Percentiles rank a stretch among this genome's conserved stretches.
These are phyloP conservation scores for Aspergillus fischeri DNA, from an alignment of 2,329 filamentous ascomycete genomes.

Conservation along the genomic window DNA sequence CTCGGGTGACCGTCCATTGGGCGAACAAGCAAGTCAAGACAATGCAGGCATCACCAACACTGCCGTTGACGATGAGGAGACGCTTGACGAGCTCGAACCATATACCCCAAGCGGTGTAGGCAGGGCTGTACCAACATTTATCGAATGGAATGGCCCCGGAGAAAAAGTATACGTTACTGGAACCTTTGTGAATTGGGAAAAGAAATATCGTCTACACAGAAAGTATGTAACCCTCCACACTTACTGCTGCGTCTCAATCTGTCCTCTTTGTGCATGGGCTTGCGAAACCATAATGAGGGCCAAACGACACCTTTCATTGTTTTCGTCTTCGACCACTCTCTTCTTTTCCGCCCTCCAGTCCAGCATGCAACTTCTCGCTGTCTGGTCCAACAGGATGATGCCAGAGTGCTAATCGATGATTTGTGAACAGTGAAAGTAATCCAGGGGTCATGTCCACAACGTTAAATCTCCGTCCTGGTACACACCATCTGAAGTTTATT, in stretches of 20 bases:
- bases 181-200: constrained; percentile 96
- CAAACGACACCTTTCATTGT: not conserved
- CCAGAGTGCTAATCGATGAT: constrained; percentile 7
- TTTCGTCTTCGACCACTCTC: not conserved
- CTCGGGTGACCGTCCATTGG: constrained; percentile 40
- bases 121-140: constrained; percentile 73
- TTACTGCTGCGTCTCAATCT: constrained; percentile 5
- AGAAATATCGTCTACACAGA: constrained; percentile 80
- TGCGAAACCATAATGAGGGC: not conserved
- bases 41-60: constrained; percentile 53
- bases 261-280: constrained; percentile 8
- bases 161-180: constrained; percentile 95
- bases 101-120: constrained; percentile 64
- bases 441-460: constrained; percentile 67
- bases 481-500: constrained; percentile 94
- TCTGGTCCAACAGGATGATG: not conserved
- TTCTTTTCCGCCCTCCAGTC: constrained; percentile 5
- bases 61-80: constrained; percentile 66
- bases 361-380: not conserved
- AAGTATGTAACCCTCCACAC: constrained; percentile 59
- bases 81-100: constrained; percentile 68
- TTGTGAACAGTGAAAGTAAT: constrained; percentile 37
- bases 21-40: constrained; percentile 53
- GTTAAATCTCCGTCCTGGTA: constrained; percentile 83
- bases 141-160: constrained; percentile 80